These are phyloP conservation scores for Drosera capensis DNA, from an alignment of 148 eudicot genomes.

Conservation along the genomic window DNA sequence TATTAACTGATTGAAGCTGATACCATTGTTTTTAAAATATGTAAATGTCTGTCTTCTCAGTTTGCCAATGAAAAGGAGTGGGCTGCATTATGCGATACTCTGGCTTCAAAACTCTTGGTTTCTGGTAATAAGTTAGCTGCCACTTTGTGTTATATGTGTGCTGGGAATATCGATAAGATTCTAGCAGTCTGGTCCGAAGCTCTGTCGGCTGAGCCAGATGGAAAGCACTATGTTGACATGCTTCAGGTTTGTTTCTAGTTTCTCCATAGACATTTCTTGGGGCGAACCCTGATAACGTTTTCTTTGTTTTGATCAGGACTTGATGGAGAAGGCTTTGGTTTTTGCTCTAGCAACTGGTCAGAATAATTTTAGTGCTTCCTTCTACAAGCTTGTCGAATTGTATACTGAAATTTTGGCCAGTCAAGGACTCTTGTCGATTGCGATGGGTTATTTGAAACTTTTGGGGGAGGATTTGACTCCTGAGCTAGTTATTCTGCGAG, in stretches of 20 bases:
- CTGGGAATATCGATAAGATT: constrained; percentile 88
- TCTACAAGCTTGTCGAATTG: constrained; percentile 86
- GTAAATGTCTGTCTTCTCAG: no score
- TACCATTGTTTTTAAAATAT: no score
- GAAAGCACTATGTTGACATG: constrained; percentile 72
- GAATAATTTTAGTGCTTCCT: constrained; percentile 71
- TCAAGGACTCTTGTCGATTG: constrained; percentile 85
- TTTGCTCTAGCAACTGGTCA: constrained; percentile 93
- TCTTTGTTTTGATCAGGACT: constrained; percentile 30
- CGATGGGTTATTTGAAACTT: constrained; percentile 77
- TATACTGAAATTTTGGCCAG: constrained; percentile 96
- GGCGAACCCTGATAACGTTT: not conserved
- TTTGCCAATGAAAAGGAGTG: constrained; percentile 86
- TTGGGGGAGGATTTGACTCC: constrained; percentile 84
- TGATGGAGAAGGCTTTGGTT: constrained; percentile 93
- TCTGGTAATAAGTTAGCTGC: constrained; percentile 75
- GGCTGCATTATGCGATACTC: constrained; percentile 71
- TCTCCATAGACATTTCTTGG: not conserved
- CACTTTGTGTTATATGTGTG: constrained; percentile 86
- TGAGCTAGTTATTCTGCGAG: constrained; percentile 68
- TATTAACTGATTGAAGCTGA: no score
- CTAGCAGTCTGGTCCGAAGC: constrained; percentile 81
- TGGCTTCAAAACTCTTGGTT: constrained; percentile 74
- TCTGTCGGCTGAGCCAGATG: constrained; percentile 46
- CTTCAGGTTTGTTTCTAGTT: constrained; percentile 44